A percentile compares a stretch with the other conserved stretches of the same genome.
phyloP scores from a whole-genome alignment of 1,139 yeast genomes.

The Sugiyamaella japonica region DNA sequence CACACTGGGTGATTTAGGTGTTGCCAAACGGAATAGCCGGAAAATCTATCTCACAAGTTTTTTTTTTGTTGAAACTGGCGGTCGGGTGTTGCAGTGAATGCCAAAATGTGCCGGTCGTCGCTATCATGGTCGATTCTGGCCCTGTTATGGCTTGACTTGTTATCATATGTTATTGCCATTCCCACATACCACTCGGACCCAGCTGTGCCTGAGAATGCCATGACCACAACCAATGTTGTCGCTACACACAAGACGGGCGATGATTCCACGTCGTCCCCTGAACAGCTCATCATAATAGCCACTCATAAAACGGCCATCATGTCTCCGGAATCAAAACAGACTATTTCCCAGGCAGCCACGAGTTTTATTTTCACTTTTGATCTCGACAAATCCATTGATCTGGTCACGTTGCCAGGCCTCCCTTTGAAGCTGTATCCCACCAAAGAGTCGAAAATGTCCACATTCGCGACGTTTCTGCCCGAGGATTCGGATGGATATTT shows the following conservation, averaged over 20 bases:
- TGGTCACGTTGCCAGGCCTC: slow-evolving; percentile 26
- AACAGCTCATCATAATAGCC: slow-evolving; percentile 8
- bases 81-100: no score
- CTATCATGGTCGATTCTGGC: not conserved
- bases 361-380: slow-evolving; percentile 28
- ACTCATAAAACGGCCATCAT: slow-evolving; percentile 7
- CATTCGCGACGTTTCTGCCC: slow-evolving; percentile 30
- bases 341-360: slow-evolving; percentile 18
- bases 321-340: not conserved
- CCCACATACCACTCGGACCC: not conserved
- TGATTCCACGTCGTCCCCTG: not conserved
- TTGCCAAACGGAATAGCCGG: no score
- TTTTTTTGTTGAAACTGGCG: no score
- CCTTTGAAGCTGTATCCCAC: slow-evolving; percentile 29
- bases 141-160: not conserved
- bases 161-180: not conserved
- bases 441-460: slow-evolving; percentile 19
- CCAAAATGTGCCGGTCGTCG: no score
- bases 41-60: no score
- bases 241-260: not conserved
- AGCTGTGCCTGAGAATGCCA: not conserved
- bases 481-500: slow-evolving; percentile 23
- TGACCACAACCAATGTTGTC: slow-evolving; percentile 5
- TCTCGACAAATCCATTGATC: slow-evolving; percentile 20
- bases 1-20: no score